phyloP scores from a whole-genome alignment of 2,329 filamentous ascomycete species.

The Neoscytalidium dimidiatum region DNA sequence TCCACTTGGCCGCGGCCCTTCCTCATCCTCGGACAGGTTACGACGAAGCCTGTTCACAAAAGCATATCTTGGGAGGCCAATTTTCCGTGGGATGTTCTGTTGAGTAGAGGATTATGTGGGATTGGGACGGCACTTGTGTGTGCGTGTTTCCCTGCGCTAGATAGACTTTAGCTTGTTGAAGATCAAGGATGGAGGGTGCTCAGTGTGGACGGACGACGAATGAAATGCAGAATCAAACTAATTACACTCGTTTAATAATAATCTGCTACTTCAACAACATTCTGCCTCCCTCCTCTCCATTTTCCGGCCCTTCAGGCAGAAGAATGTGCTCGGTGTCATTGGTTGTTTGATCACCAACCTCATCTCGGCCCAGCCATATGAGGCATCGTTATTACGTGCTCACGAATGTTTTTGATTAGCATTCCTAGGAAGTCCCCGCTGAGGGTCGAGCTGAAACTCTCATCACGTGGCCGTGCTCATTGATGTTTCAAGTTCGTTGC shows the following conservation, averaged over 20 bases:
- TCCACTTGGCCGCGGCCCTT: background rate
- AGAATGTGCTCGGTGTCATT: background rate
- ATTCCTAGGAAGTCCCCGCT: background rate
- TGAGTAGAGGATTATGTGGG: background rate
- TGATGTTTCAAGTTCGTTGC: slow-evolving; percentile 9
- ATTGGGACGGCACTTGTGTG: background rate
- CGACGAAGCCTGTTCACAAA: slow-evolving; percentile 2
- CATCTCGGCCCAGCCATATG: background rate
- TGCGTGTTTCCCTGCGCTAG: slow-evolving; percentile 2
- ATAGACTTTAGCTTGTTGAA: slow-evolving; percentile 11
- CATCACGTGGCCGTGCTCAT: background rate
- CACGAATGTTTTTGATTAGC: background rate
- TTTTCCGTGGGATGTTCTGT: background rate
- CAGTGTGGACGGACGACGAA: slow-evolving; percentile 11
- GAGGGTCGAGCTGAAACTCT: background rate
- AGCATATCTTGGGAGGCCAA: slow-evolving; percentile 11
- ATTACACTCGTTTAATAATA: slow-evolving; percentile 15
- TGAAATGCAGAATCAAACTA: slow-evolving; percentile 17
- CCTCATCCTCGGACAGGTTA: slow-evolving; percentile 12
- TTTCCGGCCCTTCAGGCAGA: background rate
- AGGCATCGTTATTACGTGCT: background rate
- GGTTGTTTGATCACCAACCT: slow-evolving; percentile 8
- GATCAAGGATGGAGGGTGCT: background rate
- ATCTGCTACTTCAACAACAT: background rate
- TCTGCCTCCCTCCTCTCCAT: background rate